Conservation (phyloP, 2,329 filamentous ascomycete genomes). For the Microsporum ferrugineum region DNA sequence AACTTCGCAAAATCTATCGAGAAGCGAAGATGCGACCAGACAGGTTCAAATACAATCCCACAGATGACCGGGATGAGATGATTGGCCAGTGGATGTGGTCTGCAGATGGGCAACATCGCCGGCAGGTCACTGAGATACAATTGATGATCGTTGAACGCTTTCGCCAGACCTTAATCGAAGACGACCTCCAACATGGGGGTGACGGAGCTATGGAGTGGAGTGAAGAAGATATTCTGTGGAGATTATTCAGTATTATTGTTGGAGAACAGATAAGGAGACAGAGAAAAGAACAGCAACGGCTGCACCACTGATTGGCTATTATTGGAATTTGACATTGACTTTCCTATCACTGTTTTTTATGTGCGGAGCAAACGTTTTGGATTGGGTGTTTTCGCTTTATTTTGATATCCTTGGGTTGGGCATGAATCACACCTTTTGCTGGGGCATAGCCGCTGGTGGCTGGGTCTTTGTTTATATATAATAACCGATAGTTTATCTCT, state of each 20-base stretch:
- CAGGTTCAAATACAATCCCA: constrained; percentile 28
- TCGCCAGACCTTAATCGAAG: constrained; percentile 26
- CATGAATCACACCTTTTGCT: not conserved
- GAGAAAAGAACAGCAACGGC: constrained; percentile 18
- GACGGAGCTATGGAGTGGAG: constrained; percentile 33
- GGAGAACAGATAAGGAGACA: constrained; percentile 37
- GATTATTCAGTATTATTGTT: constrained; percentile 38
- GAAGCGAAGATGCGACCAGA: constrained; percentile 29
- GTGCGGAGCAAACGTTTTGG: not conserved
- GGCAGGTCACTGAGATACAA: constrained; percentile 32
- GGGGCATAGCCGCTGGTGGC: not conserved
- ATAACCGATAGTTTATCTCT: not conserved
- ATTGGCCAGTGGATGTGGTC: constrained; percentile 35
- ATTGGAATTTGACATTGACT: not conserved
- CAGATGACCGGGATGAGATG: constrained; percentile 27
- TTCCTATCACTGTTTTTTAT: not conserved
- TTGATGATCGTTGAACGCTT: constrained; percentile 34
- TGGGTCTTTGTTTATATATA: not conserved
- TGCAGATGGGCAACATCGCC: constrained; percentile 30
- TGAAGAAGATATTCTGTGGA: constrained; percentile 33
- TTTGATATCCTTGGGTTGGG: not conserved
- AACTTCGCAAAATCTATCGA: constrained; percentile 30
- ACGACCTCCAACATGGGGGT: constrained; percentile 27
- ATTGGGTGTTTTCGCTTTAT: not conserved
- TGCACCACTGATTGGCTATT: not conserved